Conservation (phyloP, 192 early-diverging fungal species). For the Coemansia sp. region DNA sequence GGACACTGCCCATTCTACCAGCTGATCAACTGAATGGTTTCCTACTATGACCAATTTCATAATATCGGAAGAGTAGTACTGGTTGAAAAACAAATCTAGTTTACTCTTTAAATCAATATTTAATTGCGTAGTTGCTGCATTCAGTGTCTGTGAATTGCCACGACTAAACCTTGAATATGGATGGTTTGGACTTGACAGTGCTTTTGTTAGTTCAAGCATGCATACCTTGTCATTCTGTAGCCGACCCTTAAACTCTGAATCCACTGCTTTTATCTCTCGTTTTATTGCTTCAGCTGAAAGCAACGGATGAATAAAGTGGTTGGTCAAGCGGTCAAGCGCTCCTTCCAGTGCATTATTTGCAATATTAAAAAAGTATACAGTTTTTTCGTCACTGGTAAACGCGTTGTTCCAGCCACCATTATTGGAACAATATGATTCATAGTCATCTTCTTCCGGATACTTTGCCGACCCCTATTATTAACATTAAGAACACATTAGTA, state of each 20-base stretch:
- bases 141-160: slow-evolving; percentile 80
- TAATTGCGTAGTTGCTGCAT: slow-evolving; percentile 32
- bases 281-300: slow-evolving; percentile 79
- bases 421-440: too few relatives aligned
- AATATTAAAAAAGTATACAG: slow-evolving; percentile 13
- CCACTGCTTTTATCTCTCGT: slow-evolving; percentile 83
- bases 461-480: slow-evolving; percentile 55
- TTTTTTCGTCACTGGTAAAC: too few relatives aligned
- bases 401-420: too few relatives aligned
- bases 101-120: slow-evolving; percentile 75
- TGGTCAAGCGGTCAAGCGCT: slow-evolving; percentile 65
- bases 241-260: slow-evolving; percentile 89
- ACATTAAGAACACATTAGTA: too few relatives aligned
- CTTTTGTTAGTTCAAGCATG: not conserved
- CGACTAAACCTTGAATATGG: slow-evolving; percentile 77
- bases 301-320: slow-evolving; percentile 84
- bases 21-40: slow-evolving; percentile 70
- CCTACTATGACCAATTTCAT: slow-evolving; percentile 90
- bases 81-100: slow-evolving; percentile 74
- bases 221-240: slow-evolving; percentile 59
- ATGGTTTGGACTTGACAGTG: slow-evolving; percentile 57
- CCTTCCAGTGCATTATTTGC: slow-evolving; percentile 51
- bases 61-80: slow-evolving; percentile 87
- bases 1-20: slow-evolving; percentile 72
- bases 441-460: slow-evolving; percentile 29